Percentiles rank a stretch among this genome's conserved stretches.
Evolutionary conservation across 176 grass and related monocot genomes (phyloP).

Genomic region (maize (Zea mays)): Zm-B73-REFERENCE-NAM-5.0 NC_050096.1:13037501-13038000

Average conservation of each 20-base stretch:
- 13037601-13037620: not conserved
- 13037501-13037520: not conserved
- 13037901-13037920: constrained; percentile 26
- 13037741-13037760: constrained; percentile 42
- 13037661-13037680: not conserved
- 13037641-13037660: not conserved
- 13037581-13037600: not conserved
- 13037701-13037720: not conserved
- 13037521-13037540: not conserved
- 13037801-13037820: constrained; percentile 1
- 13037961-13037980: constrained; percentile 54
- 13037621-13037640: not conserved
- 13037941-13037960: constrained; percentile 32
- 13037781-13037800: not conserved
- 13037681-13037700: not conserved
- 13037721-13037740: constrained; percentile 11
- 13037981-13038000: constrained; percentile 64
- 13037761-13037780: constrained; percentile 47
- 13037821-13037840: constrained; percentile 13
- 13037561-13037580: not conserved
- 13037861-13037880: constrained; percentile 25
- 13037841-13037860: constrained; percentile 17
- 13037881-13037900: constrained; percentile 8
- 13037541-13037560: not conserved
- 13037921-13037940: constrained; percentile 12